Conservation (phyloP, 345 rosid genomes). For the Populus tremula region DNA sequence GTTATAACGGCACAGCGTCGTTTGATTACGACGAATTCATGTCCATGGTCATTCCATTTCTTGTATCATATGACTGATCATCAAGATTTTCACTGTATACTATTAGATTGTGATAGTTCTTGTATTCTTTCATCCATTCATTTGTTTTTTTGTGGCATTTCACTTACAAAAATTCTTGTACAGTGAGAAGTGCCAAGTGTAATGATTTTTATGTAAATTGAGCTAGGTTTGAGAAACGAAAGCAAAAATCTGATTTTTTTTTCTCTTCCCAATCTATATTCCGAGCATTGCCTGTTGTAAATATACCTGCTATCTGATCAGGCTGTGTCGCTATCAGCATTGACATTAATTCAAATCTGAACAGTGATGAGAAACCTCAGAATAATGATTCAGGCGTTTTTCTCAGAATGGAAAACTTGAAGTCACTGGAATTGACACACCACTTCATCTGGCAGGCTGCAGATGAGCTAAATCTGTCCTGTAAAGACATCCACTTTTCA, state of each 20-base stretch:
- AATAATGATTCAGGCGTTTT: background rate
- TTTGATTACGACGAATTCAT: conserved; percentile 58
- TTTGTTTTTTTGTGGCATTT: background rate
- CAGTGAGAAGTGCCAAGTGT: background rate
- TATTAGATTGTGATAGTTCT: background rate
- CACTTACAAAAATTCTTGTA: background rate
- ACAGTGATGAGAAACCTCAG: background rate
- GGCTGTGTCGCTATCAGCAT: background rate
- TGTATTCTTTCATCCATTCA: background rate
- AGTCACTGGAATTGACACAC: background rate
- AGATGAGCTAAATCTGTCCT: no score
- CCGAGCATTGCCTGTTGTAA: background rate
- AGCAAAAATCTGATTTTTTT: background rate
- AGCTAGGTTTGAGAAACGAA: background rate
- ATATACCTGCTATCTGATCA: background rate
- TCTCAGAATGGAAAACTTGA: background rate
- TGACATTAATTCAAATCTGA: background rate
- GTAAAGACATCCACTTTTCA: no score
- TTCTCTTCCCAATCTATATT: background rate
- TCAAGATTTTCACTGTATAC: background rate
- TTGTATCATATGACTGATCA: conserved; percentile 45
- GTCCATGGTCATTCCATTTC: conserved; percentile 59
- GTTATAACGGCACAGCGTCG: conserved; percentile 46
- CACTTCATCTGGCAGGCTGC: no score
- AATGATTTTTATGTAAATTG: background rate